Evolutionary conservation across 108 stramenopile species (phyloP), one percentile per base, ranked within the genome.

Genomic region (Pinguiococcus pyrenoidosus): DNA sequence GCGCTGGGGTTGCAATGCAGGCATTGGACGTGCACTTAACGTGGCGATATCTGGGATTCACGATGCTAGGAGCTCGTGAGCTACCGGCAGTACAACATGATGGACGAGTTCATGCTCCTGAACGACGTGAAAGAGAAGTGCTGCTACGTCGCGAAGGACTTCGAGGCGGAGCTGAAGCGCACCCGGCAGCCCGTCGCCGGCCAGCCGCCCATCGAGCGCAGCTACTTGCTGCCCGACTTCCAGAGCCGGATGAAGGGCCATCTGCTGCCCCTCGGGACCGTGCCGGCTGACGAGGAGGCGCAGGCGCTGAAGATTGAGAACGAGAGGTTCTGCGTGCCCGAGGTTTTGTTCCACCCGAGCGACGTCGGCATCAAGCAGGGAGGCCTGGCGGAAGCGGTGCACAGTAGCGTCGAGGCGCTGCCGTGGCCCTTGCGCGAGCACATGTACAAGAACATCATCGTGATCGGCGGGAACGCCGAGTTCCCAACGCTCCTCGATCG

Each of bases 61-160:
- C n/a, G n/a, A n/a, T n/a, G n/a, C n/a, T n/a, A n/a, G 51, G 85
- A 90, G 64, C 62, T 76, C 41, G 66, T 83, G 23, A 87, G 81
- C 10, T 94, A 90, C 57, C 74, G 92, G 7, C 87, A 90, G 56
- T 90, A 81, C 79, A 94, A 94, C 46, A 71, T 94, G 57, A 94
- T 94, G 92, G 87, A 90, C 69, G 85, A 90, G 62, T 88, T 81
- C 47, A 76, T 61, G 13, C 48, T 90, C 24, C 46, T 90, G 52
- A 75, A 81, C 33, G 84, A 92, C 56, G 83, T 77, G 25, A 66
- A 66, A 32, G 65, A 66, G 34, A 47, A 59, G 20, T 30, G 55
- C 1, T 41, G 52, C n/a, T 92, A 60, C 50, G 62, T 88, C 4
- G 81, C 78, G 23, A 40, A 79, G 27, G 52, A 84, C 33, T 75